Percentiles rank a stretch among this genome's conserved stretches.
Evolutionary conservation across 257 asterid genomes (phyloP).

Genomic region (Solanum pennellii): DNA sequence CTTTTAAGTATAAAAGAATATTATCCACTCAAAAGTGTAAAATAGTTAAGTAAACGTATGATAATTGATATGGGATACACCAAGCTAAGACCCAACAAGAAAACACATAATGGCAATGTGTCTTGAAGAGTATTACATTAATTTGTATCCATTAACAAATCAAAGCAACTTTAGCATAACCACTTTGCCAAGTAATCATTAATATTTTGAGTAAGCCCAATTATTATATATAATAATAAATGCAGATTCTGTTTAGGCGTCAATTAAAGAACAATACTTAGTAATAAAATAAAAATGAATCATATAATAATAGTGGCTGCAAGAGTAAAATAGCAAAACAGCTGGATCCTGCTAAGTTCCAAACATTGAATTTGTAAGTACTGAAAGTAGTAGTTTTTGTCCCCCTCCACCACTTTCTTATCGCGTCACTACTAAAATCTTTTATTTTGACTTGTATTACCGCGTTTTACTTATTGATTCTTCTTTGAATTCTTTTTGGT

Average conservation of each 20-base stretch:
- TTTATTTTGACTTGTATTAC: not conserved
- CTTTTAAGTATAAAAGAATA: not conserved
- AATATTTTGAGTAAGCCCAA: not conserved
- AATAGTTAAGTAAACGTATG: not conserved
- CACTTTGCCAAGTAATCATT: not conserved
- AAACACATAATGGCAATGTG: not conserved
- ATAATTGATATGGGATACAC: not conserved
- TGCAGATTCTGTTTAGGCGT: not conserved
- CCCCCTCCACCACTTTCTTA: not conserved
- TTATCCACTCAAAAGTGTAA: not conserved
- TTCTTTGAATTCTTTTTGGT: not conserved
- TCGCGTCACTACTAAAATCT: not conserved
- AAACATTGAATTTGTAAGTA: not conserved
- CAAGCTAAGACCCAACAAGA: not conserved
- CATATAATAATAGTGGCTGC: not conserved
- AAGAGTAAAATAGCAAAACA: not conserved
- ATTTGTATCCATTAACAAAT: not conserved
- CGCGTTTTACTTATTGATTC: not conserved
- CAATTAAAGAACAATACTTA: not conserved
- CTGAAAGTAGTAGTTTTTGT: not conserved
- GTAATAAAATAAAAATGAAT: not conserved
- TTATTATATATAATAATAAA: not conserved
- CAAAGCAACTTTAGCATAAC: not conserved
- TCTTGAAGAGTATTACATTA: not conserved
- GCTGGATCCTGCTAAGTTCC: not conserved